A percentile compares a stretch with the other conserved stretches of the same genome.
Conservation (phyloP, 176 grass and related monocot species). For the Aegilops sharonensis region DNA sequence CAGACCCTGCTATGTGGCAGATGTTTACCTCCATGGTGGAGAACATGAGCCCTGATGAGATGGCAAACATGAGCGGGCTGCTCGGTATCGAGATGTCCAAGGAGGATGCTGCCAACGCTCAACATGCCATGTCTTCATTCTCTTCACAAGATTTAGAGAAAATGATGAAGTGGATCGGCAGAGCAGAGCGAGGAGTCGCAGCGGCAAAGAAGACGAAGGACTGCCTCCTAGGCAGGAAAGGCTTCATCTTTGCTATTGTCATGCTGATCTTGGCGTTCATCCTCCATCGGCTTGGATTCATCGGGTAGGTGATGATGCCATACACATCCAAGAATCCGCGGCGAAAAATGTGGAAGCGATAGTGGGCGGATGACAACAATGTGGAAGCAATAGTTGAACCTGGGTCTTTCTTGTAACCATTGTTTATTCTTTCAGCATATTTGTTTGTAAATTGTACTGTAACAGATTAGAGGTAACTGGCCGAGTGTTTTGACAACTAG, state of each 20-base stretch:
- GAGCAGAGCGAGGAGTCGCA: constrained; percentile 59
- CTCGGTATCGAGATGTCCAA: constrained; percentile 73
- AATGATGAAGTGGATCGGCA: constrained; percentile 78
- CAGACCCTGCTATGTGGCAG: constrained; percentile 82
- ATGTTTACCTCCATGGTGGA: constrained; percentile 77
- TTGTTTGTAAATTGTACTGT: background rate
- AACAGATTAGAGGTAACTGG: background rate
- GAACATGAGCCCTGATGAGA: constrained; percentile 86
- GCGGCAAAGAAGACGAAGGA: constrained; percentile 75
- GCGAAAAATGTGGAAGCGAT: too few relatives aligned
- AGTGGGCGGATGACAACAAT: background rate
- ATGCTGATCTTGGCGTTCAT: constrained; percentile 86
- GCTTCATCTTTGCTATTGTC: constrained; percentile 73
- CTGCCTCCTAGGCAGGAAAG: constrained; percentile 66
- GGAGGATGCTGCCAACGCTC: constrained; percentile 73
- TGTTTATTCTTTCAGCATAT: background rate
- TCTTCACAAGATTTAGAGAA: constrained; percentile 71
- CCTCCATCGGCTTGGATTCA: constrained; percentile 72
- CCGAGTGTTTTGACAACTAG: background rate
- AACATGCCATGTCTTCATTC: constrained; percentile 65
- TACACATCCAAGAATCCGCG: background rate
- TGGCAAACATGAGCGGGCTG: constrained; percentile 68
- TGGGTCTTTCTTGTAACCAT: background rate
- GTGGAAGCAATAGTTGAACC: too few relatives aligned
- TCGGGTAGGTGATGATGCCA: constrained; percentile 43